A percentile compares a stretch with the other conserved stretches of the same genome.
Conservation (phyloP, 371 early-diverging fungal species). For the Haplosporangium sp. region DNA sequence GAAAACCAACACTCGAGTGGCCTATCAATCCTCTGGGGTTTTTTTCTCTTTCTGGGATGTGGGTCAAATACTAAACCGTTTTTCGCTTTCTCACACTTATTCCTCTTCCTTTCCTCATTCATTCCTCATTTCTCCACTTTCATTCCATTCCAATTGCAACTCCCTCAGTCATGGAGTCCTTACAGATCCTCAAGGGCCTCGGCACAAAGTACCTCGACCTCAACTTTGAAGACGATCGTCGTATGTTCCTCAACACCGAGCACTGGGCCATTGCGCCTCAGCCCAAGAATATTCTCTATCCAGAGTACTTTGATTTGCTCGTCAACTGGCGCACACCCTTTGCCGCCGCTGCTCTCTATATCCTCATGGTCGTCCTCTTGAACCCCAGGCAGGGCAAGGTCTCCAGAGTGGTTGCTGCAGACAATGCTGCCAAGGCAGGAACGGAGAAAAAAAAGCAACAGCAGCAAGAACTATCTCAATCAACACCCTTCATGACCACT, state of each 20-base stretch:
- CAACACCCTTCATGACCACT: conserved; percentile 56
- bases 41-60: background rate
- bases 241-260: conserved; percentile 45
- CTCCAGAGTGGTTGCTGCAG: conserved; percentile 53
- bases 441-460: conserved; percentile 8
- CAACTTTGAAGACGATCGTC: conserved; percentile 45
- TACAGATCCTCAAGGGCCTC: conserved; percentile 36
- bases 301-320: conserved; percentile 53
- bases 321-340: conserved; percentile 56
- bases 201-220: conserved; percentile 39
- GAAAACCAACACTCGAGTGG: too few species aligned
- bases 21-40: background rate
- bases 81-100: background rate
- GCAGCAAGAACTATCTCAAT: conserved; percentile 40
- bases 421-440: conserved; percentile 26
- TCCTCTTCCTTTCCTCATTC: conserved; percentile 6
- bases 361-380: conserved; percentile 40
- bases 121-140: conserved; percentile 6
- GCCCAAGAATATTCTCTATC: conserved; percentile 49
- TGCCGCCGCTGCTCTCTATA: conserved; percentile 34
- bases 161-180: conserved; percentile 17
- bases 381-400: conserved; percentile 57
- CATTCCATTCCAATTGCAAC: background rate
- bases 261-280: conserved; percentile 42
- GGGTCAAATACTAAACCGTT: background rate